These are phyloP conservation scores for Maudiozyma bulderi DNA, from an alignment of 805 yeast species.

Conservation along the genomic window DNA sequence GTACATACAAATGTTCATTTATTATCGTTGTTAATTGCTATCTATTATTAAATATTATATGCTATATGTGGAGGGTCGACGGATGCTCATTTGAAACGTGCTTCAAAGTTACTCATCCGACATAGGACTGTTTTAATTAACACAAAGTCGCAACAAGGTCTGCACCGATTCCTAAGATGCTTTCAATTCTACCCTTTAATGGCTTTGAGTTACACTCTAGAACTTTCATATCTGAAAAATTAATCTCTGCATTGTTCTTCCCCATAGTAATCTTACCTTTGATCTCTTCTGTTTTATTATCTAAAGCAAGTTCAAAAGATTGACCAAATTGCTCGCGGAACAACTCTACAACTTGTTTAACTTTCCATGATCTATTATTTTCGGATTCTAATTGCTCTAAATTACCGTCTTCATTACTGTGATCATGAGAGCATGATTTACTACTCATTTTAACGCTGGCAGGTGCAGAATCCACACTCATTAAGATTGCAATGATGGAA, in stretches of 20 bases:
- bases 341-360: constrained; percentile 49
- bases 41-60: neutral
- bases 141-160: constrained; percentile 79
- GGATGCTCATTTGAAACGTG: too few relatives aligned
- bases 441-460: constrained; percentile 87
- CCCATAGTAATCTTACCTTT: constrained; percentile 66
- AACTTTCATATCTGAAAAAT: constrained; percentile 56
- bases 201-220: constrained; percentile 62
- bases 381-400: constrained; percentile 9
- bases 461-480: constrained; percentile 90
- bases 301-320: constrained; percentile 34
- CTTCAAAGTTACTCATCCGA: neutral
- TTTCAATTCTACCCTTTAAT: constrained; percentile 71
- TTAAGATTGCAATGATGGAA: constrained; percentile 77
- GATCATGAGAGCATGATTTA: constrained; percentile 40
- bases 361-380: constrained; percentile 28
- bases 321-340: constrained; percentile 86
- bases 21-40: too few relatives aligned
- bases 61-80: neutral
- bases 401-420: constrained; percentile 18
- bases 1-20: too few relatives aligned
- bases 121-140: constrained; percentile 17
- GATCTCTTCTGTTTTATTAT: constrained; percentile 26
- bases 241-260: constrained; percentile 58
- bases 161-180: constrained; percentile 66